Base-by-base conservation (phyloP, 176 grass and related monocot species). In the Oryza longistaminata region DNA sequence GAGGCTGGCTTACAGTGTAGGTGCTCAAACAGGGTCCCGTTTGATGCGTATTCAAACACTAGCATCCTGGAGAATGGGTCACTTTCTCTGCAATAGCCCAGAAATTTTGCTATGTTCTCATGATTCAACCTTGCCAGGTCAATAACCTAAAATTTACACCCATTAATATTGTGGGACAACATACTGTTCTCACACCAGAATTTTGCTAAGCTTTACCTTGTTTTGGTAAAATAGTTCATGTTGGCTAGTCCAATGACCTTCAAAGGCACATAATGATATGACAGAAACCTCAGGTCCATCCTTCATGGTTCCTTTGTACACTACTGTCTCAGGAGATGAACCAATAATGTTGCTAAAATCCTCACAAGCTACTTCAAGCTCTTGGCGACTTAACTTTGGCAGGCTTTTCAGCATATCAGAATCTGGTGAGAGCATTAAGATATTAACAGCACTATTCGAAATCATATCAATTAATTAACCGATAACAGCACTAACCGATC, bases 261-360 rank as follows among this genome's bases (percentile, higher is more conserved):
- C 90, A 7, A 85, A 89, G 39, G 89, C 81, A 6, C 93, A 96
- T 53, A 99, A 76, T 49, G 93, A 92, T 88, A 94, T 92, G 24
- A 99, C 93, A 75, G 93, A 94, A 79, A 94, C 88, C 81, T 99
- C 96, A 50, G 93, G 88, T 9, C 91, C 91, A 82, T 92, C 84
- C 62, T 96, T 96, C 89, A 99, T 91, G 64, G 76, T 99, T 75
- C 96, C 96, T 88, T 99, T 99, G 66, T 99, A 99, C 5, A 99
- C 86, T 71, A 99, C 40, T 22, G 87, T 91, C 80, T 94, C 91
- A 10, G 90, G 84, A 40, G 91, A 81, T 27, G 96, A 94, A 4
- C 91, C 91, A 76, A 99, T 99, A 76, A 99, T 99, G 84, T 99
- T 99, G 90, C 96, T 99, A 78, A 99, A 99, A 86, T 99, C 96